These are phyloP conservation scores for Eustoma russellianum DNA, from an alignment of 257 asterid genomes.

Conservation along the genomic window DNA sequence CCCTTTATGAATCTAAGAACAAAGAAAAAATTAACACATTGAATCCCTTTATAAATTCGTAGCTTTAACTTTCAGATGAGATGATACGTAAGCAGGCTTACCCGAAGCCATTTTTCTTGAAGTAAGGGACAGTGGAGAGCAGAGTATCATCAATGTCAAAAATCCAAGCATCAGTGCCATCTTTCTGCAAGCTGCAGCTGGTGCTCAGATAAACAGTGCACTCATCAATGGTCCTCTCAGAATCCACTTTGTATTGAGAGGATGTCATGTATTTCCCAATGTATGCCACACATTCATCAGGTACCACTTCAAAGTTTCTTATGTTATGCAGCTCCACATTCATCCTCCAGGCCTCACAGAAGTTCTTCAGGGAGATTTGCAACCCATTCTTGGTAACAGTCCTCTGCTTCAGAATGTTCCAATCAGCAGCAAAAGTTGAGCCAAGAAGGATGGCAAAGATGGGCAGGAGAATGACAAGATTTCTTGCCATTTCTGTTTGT, in stretches of 20 bases:
- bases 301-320: slow-evolving; percentile 44
- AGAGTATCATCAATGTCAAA: slow-evolving; percentile 76
- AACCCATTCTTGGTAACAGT: slow-evolving; percentile 17
- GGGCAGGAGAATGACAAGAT: slow-evolving; percentile 16
- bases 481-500: slow-evolving; percentile 26
- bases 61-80: too few species aligned
- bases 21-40: too few species aligned
- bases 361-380: slow-evolving; percentile 54
- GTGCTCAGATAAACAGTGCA: slow-evolving; percentile 37
- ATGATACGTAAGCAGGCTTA: slow-evolving; percentile 17
- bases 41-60: too few species aligned
- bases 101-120: slow-evolving; percentile 68
- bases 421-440: slow-evolving; percentile 33
- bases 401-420: slow-evolving; percentile 56
- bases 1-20: background rate
- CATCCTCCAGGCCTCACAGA: slow-evolving; percentile 75
- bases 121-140: slow-evolving; percentile 61
- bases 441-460: slow-evolving; percentile 18
- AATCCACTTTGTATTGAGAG: slow-evolving; percentile 62
- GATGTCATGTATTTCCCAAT: slow-evolving; percentile 63
- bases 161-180: slow-evolving; percentile 59
- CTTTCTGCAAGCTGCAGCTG: slow-evolving; percentile 41
- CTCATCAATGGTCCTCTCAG: slow-evolving; percentile 47
- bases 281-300: slow-evolving; percentile 53
- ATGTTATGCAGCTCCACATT: slow-evolving; percentile 68